Evolutionary conservation across 345 rosid species (phyloP), one percentile per base, ranked within the genome.

Genomic region (Sonneratia alba): DNA sequence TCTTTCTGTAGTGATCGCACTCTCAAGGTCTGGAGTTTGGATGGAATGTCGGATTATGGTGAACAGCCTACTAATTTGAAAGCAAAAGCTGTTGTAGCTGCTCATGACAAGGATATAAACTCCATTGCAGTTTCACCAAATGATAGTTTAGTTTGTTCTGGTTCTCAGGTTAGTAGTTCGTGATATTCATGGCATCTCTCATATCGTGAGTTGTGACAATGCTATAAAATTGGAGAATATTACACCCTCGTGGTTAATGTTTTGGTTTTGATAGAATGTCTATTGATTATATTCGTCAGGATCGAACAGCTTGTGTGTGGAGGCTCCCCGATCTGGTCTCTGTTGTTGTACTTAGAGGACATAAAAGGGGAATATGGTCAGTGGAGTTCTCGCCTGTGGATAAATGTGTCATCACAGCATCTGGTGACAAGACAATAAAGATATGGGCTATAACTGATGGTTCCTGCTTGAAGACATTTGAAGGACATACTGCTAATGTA

Each of bases 371-470:
- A 75, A 72, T 95, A 73, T 95, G 96, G 96, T 95, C 93, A 68
- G 99, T 95, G 6, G 96, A 95, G 83, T 95, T 95, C 81, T 95
- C 99, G 72, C 93, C 97, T 19, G 86, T 92, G 73, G 99, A 95
- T 88, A 93, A 90, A 77, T 92, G 96, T 83, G 90, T 94, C 67
- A 85, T 94, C 76, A 94, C 99, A 22, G 91, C 97, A 53, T 92
- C 99, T 68, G 99, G 93, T 19, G 99, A 94, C 85, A 88, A 87
- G 80, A 90, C 97, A 27, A 81, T 94, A 71, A 94, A 87, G 79
- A 88, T 94, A 76, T 94, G 98, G 98, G 87, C 89, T 42, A 85
- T 91, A 84, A 75, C 91, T 73, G 95, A 91, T 71, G 98, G 98
- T 66, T 91, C 96, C 55, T 94, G 98, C 87, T 83, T 91, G 73